Base-by-base conservation (phyloP, 1,284 basidiomycete genomes). In the Mycosarcoma mackinlayi region DNA sequence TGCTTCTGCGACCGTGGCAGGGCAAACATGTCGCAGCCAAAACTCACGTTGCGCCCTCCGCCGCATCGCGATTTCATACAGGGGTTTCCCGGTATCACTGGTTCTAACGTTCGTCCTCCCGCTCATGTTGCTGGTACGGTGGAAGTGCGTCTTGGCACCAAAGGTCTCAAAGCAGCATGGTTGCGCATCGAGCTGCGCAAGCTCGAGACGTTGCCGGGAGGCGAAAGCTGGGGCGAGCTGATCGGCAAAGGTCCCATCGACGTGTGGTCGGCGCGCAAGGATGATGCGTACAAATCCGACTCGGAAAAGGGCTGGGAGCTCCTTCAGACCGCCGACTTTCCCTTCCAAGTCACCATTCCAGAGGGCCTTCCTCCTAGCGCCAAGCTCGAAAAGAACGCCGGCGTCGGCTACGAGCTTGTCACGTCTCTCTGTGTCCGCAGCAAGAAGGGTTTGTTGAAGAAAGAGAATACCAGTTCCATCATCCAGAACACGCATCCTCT, bases 151-250 rank as follows among this genome's bases (percentile, higher is more conserved):
- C 56, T 76, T 3, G 68, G 70, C 18, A 55, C 74, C 16, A 78
- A 78, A 57, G 77, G 78, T 14, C 59, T 77, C 48, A 77, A 79
- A 39, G 80, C 77, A 25, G 59, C 73, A 44, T 82, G 79, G 79
- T 57, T 82, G 18, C 72, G 80, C 18, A 76, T 82, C 53, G 80
- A 82, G 47, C 72, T 82, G 40, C 65, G 78, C 57, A 82, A 82
- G 66, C 63, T 76, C 18, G 80, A 82, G 46, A 75, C 73, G 11
- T 55, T 81, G 1, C 73, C 79, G 6, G 66, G 70, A 9, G 79
- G 79, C 14, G 78, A 81, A 51, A 73, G 70, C 45, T 82, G 79
- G 79, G 78, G 73, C 0, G 80, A 82, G 45, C 68, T 81, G 16
- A 81, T 82, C 40, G 80, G 80, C 2, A 51, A 51, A 45, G 80